Base-by-base conservation (phyloP, 2,329 filamentous ascomycete species). In the Eutypella sp. region DNA sequence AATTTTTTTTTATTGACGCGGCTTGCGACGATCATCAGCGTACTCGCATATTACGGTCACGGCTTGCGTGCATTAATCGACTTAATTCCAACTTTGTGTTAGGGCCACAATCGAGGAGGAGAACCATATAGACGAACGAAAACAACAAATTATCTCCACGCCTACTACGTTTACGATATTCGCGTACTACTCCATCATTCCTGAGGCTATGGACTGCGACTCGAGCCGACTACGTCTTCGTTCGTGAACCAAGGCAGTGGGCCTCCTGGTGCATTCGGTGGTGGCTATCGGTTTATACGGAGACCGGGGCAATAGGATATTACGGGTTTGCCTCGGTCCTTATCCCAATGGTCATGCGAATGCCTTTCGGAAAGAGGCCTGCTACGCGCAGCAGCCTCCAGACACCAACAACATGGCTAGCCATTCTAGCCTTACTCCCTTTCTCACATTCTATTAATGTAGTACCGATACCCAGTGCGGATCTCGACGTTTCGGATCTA, bases 401-500 rank as follows among this genome's bases (percentile, higher is more conserved):
- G 36, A 45, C 49, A 20, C 40, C 53, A 47, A 42, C 58, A 39
- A 49, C 58, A 48, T 59, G 63, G 57, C 53, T 75, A 51, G 53
- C 74, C 46, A 61, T 67, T 42, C 52, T 78, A 48, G 56, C 67
- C 56, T 63, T 66, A 42, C 47, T 74, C 57, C 65, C 70, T 27
- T 48, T 76, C 39, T 67, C 73, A 38, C 61, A 67, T 20, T 79
- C 79, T 33, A 67, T 83, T 50, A 75, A 71, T 24, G 85, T 88
- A 64, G 78, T 72, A 39, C 65, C 79, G 13, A 76, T 81, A 33
- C 81, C 88, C 3, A 72, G 81, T 13, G 73, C 87, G 46, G 83
- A 91, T 59, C 79, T 99, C 62, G 87, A 95, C 62, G 77, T 96
- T 48, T 79, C 78, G 23, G 72, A 82, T 47, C 73, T 99, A 29